A percentile compares a stretch with the other conserved stretches of the same genome.
These are phyloP conservation scores for Microbotryum scabiosae DNA, from an alignment of 1,284 basidiomycete species.

Conservation along the genomic window DNA sequence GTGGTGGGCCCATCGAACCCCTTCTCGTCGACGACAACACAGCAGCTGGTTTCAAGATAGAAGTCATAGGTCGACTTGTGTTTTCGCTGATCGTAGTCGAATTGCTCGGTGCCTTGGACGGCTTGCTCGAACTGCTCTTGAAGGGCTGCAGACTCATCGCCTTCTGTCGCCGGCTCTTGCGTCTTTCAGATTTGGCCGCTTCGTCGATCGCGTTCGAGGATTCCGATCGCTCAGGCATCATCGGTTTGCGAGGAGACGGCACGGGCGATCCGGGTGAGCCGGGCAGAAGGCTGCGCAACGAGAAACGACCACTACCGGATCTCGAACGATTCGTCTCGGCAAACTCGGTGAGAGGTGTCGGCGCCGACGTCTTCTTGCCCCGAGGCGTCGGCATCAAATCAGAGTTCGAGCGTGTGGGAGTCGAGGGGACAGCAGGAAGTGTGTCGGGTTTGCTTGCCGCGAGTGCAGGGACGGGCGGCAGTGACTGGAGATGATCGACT, in stretches of 20 bases:
- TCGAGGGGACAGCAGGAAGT: constrained; percentile 4
- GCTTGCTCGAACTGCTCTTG: constrained; percentile 12
- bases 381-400: constrained; percentile 21
- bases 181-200: constrained; percentile 19
- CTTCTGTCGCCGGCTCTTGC: constrained; percentile 24
- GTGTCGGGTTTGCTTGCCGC: constrained; percentile 32
- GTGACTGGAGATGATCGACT: no score
- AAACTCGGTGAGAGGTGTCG: constrained; percentile 39
- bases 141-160: constrained; percentile 29
- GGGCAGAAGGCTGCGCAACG: constrained; percentile 57
- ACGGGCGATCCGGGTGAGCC: constrained; percentile 18
- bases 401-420: neutral
- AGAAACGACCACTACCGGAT: constrained; percentile 47
- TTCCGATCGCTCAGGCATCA: neutral
- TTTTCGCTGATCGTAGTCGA: no score
- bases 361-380: constrained; percentile 17
- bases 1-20: constrained; percentile 1
- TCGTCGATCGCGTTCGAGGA: constrained; percentile 17
- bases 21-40: neutral
- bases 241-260: neutral
- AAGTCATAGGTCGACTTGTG: neutral
- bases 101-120: neutral
- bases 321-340: constrained; percentile 44
- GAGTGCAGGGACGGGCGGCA: neutral
- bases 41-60: neutral